Base-by-base conservation (phyloP, 2,329 filamentous ascomycete genomes). In the Didymella pomorum region DNA sequence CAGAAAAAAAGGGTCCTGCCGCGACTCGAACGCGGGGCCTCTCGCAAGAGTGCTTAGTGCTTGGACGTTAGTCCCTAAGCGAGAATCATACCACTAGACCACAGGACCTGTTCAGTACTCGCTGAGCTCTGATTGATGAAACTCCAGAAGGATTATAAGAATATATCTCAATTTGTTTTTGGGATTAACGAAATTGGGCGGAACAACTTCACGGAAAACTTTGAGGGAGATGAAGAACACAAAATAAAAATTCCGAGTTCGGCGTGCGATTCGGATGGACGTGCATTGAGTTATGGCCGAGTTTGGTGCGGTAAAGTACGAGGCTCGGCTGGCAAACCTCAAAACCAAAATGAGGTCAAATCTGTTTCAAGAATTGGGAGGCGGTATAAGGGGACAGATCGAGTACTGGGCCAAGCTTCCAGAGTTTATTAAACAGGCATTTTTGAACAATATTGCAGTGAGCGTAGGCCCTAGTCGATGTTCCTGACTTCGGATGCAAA, bases 61-160 rank as follows among this genome's bases (percentile, higher is more conserved):
- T 16, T 18, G 18, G n/a, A 20, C n/a, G n/a, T 9, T 11, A 39
- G 7, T 74, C 85, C 85, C 86, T 87, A 87, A 87, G 86, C 85
- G 84, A 86, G 85, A 87, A 88, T 50, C 33, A 41, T 42, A 44
- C 41, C 41, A 44, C 41, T 26, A 44, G 41, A 39, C 35, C 35
- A 39, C 35, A 39, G 35, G 35, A 39, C 35, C 35, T n/a, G n/a
- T n/a, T n/a, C n/a, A n/a, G n/a, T n/a, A n/a, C n/a, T n/a, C n/a
- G n/a, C n/a, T n/a, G n/a, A n/a, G n/a, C n/a, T n/a, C n/a, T n/a
- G n/a, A n/a, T 11, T 39, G 35, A 39, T 39, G 35, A 6, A 39
- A 16, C 3, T 33, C 2, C 4, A 10, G 8, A 10, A 10, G 8
- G 8, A 10, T 10, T 26, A 4, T 8, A 26, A 26, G 8, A 26